Evolutionary conservation across 129 eudicot genomes (phyloP), one percentile per base, ranked within the genome.

Genomic region (Cynara cardunculus): DNA sequence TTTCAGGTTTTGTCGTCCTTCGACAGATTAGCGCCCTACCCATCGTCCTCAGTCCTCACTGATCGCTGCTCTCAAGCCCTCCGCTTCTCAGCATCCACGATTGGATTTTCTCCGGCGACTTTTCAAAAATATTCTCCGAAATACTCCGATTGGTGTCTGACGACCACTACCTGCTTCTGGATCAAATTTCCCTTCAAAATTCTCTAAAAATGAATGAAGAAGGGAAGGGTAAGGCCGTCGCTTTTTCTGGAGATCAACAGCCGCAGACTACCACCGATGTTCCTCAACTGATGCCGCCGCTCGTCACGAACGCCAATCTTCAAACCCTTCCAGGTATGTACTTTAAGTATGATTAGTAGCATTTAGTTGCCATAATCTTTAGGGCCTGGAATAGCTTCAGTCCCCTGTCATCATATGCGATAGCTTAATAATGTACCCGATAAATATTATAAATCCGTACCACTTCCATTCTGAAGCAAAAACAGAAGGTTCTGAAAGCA

Each of bases 271-370:
- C 75, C 14, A 28, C 22, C 14, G 62, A 79, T 79, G 25, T 30
- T 19, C 26, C 74, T 27, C 82, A 34, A 34, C 8, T 30, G 25
- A 12, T 16, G 5, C 65, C 41, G 14, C 62, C 80, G 25, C 18
- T 35, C 12, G 80, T 25, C 37, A 65, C 37, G 6, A 35, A 39
- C 31, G 25, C 79, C 28, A 39, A 65, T 39, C 53, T 67, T 21
- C 84, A 81, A 28, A 74, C 46, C 10, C 35, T 59, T 32, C 41
- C 78, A 76, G 82, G 85, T 82, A 75, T 31, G 18, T 82, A 3
- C 72, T 10, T 56, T 56, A n/a, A 14, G 59, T 46, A 10, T 46
- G 59, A 53, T 53, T 53, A 53, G 22, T 24, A n/a, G 56, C 19
- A 30, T 30, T 69, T 70, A 35, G 49, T 68, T 41, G 24, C 19